phyloP scores from a whole-genome alignment of 352 stramenopile species.

The Blastocystis hominis region DNA sequence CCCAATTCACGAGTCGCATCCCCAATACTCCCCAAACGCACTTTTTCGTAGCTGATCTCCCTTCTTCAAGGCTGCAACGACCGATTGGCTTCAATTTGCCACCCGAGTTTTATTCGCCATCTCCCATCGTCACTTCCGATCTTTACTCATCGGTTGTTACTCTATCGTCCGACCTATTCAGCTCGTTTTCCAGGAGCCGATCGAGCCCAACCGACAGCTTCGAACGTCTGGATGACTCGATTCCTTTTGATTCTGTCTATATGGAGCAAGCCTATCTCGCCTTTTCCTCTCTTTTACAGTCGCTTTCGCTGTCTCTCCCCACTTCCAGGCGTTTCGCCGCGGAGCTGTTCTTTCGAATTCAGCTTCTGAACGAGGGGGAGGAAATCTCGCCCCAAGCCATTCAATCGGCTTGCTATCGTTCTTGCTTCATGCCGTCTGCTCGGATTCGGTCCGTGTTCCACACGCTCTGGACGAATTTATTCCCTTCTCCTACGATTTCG shows the following conservation, averaged over 20 bases:
- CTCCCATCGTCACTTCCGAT: no score
- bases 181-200: neutral
- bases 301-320: neutral
- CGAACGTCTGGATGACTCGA: no score
- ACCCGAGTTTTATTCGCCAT: neutral
- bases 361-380: neutral
- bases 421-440: neutral
- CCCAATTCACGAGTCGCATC: neutral
- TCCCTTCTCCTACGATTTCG: neutral
- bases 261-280: neutral
- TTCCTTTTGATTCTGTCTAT: neutral
- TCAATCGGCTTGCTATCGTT: neutral
- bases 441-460: neutral
- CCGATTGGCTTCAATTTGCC: neutral
- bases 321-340: neutral
- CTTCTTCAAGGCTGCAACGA: neutral
- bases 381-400: neutral
- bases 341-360: neutral
- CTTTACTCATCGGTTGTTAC: neutral
- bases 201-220: no score
- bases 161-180: neutral
- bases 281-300: neutral
- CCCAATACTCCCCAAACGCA: neutral
- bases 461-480: neutral
- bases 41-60: neutral